These are phyloP conservation scores for Tolypocladium tundrense DNA, from an alignment of 2,329 filamentous ascomycete genomes.

Conservation along the genomic window DNA sequence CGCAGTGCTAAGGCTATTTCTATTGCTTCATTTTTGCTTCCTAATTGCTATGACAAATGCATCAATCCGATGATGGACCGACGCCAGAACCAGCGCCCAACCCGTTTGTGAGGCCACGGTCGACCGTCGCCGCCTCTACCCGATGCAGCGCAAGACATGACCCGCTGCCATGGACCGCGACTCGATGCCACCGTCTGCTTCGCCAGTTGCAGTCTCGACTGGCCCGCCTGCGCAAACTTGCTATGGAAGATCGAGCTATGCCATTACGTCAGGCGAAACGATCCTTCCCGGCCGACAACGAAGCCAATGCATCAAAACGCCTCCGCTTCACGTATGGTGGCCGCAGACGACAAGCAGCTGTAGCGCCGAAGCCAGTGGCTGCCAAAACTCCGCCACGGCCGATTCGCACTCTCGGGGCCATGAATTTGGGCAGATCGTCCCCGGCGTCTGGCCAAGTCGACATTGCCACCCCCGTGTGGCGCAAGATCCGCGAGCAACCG, in stretches of 20 bases:
- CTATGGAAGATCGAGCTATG: slow-evolving; percentile 10
- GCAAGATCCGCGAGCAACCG: slow-evolving; percentile 14
- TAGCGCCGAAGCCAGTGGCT: not conserved
- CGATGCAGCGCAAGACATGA: slow-evolving; percentile 2
- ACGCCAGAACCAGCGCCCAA: not conserved
- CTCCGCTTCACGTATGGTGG: slow-evolving; percentile 19
- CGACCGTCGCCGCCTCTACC: not conserved
- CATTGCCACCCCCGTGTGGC: slow-evolving; percentile 18
- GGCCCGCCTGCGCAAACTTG: slow-evolving; percentile 25
- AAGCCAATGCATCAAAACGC: slow-evolving; percentile 12
- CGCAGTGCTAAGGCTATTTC: not conserved
- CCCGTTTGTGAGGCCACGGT: not conserved
- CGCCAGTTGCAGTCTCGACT: slow-evolving; percentile 35
- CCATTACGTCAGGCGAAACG: slow-evolving; percentile 11
- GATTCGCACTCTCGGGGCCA: slow-evolving; percentile 17
- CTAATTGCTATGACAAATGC: not conserved
- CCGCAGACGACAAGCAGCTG: slow-evolving; percentile 7
- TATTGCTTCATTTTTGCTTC: not conserved
- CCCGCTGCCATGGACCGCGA: slow-evolving; percentile 34
- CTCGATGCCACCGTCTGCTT: slow-evolving; percentile 34
- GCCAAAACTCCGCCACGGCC: slow-evolving; percentile 15
- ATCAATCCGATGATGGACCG: not conserved
- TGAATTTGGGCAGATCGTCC: slow-evolving; percentile 17
- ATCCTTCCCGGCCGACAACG: slow-evolving; percentile 1
- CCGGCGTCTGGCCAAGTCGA: slow-evolving; percentile 14